phyloP scores from a whole-genome alignment of 108 stramenopile genomes.

The Nannochloropsis salina region DNA sequence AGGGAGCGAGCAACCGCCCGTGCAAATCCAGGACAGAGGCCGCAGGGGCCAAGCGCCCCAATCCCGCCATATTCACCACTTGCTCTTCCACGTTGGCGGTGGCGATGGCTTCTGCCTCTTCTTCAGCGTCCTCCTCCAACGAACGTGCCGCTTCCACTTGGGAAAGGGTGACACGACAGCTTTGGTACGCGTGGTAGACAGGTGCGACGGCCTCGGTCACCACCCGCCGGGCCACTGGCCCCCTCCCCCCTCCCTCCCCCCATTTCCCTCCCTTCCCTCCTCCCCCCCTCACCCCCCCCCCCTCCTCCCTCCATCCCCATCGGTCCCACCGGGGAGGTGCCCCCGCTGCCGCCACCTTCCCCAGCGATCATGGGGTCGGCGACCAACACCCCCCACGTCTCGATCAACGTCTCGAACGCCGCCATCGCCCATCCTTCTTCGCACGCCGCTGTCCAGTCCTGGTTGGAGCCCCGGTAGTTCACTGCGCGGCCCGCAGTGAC shows the following conservation, averaged over 20 bases:
- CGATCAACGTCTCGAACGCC: conserved; percentile 6
- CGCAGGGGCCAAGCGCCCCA: background rate
- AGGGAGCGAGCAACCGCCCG: background rate
- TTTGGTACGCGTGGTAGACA: background rate
- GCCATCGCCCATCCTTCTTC: conserved; percentile 6
- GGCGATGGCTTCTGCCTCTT: background rate
- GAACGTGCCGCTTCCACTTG: background rate
- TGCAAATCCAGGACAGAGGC: background rate
- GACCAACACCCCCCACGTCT: background rate
- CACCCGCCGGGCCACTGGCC: background rate
- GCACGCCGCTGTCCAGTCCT: background rate
- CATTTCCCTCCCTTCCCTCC: background rate
- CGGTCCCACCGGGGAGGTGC: background rate
- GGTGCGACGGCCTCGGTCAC: background rate
- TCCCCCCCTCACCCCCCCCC: background rate
- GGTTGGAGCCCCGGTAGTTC: background rate
- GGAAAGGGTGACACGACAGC: background rate
- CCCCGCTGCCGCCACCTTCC: background rate
- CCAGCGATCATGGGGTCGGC: background rate
- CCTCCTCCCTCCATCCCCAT: background rate
- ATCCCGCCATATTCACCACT: background rate
- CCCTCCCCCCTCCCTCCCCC: background rate
- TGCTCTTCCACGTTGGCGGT: background rate
- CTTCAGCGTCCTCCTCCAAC: background rate
- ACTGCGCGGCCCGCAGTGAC: background rate